These are phyloP conservation scores for Neonectria sp. DNA, from an alignment of 2,329 filamentous ascomycete species.

Conservation along the genomic window DNA sequence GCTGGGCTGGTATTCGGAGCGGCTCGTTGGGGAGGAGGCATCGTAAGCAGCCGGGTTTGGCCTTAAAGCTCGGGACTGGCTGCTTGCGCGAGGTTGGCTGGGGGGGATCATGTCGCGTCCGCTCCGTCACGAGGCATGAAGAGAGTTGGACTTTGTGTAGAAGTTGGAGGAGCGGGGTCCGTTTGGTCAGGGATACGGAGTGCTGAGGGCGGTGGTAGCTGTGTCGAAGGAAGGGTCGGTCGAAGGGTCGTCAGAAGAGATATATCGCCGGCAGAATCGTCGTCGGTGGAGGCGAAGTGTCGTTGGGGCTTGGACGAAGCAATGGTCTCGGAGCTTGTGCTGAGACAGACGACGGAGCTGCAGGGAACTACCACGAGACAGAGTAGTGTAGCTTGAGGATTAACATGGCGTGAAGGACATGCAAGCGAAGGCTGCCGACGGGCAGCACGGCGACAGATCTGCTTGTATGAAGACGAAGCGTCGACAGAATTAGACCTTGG, in stretches of 20 bases:
- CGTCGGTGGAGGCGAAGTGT: background rate
- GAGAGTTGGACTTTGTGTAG: conserved; percentile 19
- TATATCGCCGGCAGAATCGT: background rate
- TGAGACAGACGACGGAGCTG: conserved; percentile 6
- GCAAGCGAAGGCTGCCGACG: conserved; percentile 30
- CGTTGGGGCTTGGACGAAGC: conserved; percentile 16
- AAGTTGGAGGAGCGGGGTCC: background rate
- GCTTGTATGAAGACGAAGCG: conserved; percentile 41
- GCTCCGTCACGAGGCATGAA: conserved; percentile 45
- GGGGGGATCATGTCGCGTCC: conserved; percentile 52
- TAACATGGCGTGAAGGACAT: conserved; percentile 43
- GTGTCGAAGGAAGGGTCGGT: background rate
- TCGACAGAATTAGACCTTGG: conserved; percentile 41
- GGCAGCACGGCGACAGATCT: conserved; percentile 38
- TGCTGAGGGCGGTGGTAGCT: background rate
- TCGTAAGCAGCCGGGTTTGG: conserved; percentile 43
- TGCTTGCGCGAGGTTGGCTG: conserved; percentile 50
- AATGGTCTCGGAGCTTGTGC: conserved; percentile 4
- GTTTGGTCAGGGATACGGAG: no score
- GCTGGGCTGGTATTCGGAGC: conserved; percentile 32
- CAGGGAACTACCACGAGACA: conserved; percentile 20
- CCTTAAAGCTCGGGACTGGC: conserved; percentile 48
- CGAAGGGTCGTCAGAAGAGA: background rate
- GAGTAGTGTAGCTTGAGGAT: conserved; percentile 32
- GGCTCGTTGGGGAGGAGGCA: conserved; percentile 36